These are phyloP conservation scores for Xanthoconium purpureum DNA, from an alignment of 768 basidiomycete genomes.

Conservation along the genomic window DNA sequence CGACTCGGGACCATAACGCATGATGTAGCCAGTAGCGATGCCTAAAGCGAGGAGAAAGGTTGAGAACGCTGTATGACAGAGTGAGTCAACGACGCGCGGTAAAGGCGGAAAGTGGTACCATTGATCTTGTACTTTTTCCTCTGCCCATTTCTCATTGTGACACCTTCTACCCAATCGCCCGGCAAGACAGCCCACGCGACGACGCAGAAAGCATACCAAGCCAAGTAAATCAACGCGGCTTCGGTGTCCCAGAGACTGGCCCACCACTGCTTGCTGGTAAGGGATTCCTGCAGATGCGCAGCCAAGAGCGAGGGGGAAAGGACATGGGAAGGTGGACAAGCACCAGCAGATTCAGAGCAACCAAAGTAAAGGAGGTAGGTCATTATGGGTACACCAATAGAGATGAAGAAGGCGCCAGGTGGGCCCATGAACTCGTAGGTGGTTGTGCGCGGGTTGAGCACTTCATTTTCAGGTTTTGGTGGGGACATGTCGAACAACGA, in stretches of 20 bases:
- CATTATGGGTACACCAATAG: slow-evolving; percentile 64
- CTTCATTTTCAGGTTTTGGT: slow-evolving; percentile 20
- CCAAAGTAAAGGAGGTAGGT: slow-evolving; percentile 75
- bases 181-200: slow-evolving; percentile 78
- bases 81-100: background rate
- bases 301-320: slow-evolving; percentile 33
- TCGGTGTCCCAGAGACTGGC: slow-evolving; percentile 77
- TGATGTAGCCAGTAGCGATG: slow-evolving; percentile 62
- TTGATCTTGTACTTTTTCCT: slow-evolving; percentile 92
- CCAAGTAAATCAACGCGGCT: slow-evolving; percentile 72
- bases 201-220: slow-evolving; percentile 89
- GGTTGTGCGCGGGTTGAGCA: slow-evolving; percentile 69
- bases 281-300: slow-evolving; percentile 42
- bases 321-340: slow-evolving; percentile 57
- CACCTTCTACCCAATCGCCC: slow-evolving; percentile 69
- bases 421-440: slow-evolving; percentile 84
- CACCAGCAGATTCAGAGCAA: slow-evolving; percentile 68
- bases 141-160: slow-evolving; percentile 66
- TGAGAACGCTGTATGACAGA: slow-evolving; percentile 60
- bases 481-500: slow-evolving; percentile 17
- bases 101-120: slow-evolving; percentile 48
- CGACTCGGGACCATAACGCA: slow-evolving; percentile 69
- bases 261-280: slow-evolving; percentile 62
- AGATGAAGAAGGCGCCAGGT: slow-evolving; percentile 68
- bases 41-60: slow-evolving; percentile 84